These are phyloP conservation scores for Ichthyophthirius multifiliis DNA, from an alignment of 169 alveolate species.

Conservation along the genomic window DNA sequence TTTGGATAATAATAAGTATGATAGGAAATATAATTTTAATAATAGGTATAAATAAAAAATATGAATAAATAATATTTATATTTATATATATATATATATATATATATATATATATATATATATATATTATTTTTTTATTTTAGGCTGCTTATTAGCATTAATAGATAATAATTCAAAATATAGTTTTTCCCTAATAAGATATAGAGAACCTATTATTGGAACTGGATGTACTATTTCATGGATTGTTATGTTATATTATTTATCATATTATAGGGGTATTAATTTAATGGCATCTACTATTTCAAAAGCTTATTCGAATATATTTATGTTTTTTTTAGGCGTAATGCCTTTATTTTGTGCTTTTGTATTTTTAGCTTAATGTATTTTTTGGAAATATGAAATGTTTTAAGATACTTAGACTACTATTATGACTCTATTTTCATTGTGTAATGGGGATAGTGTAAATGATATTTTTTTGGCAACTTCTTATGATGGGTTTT, in stretches of 20 bases:
- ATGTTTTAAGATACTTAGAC: not conserved
- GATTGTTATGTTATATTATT: conserved; percentile 20
- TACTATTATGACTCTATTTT: conserved; percentile 9
- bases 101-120: not conserved
- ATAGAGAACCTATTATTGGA: conserved; percentile 25
- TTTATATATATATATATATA: not conserved
- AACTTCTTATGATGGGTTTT: conserved; percentile 15
- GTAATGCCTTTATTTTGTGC: conserved; percentile 39
- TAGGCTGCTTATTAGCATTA: not conserved
- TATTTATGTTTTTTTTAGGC: conserved; percentile 23
- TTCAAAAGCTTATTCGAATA: conserved; percentile 6
- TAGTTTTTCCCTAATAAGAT: conserved; percentile 1
- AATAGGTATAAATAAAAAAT: no score
- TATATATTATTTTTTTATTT: not conserved
- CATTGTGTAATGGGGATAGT: conserved; percentile 35
- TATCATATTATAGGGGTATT: conserved; percentile 15
- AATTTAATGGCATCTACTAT: conserved; percentile 31
- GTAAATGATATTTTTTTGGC: conserved; percentile 18
- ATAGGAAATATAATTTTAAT: conserved; percentile 21
- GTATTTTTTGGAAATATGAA: conserved; percentile 24
- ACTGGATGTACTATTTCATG: conserved; percentile 27
- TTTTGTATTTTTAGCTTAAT: conserved; percentile 16
- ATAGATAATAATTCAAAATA: not conserved
- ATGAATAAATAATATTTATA: not conserved
- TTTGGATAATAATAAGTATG: conserved; percentile 13